Evolutionary conservation across 495 filamentous ascomycete species (phyloP).

Genomic region (Hypoxylon lienhwacheense): DNA sequence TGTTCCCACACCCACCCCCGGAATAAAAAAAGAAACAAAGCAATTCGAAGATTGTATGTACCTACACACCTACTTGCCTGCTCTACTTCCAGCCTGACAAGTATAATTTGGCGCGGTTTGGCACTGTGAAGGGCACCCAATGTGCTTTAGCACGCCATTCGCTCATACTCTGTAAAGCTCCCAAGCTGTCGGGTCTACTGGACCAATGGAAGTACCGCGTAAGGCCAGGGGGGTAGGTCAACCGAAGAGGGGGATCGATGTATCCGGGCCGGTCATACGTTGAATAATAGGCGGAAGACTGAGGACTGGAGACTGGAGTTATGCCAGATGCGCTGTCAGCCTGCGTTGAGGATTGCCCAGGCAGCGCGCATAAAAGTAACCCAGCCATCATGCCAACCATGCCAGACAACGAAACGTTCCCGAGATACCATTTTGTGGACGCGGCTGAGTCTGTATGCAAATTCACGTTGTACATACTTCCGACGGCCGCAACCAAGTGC

Average conservation of each 20-base stretch:
- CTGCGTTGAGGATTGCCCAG: constrained; percentile 9
- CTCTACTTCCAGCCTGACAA: constrained; percentile 1
- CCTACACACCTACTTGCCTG: not conserved
- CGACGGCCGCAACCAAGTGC: constrained; percentile 4
- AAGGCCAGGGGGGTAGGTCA: constrained; percentile 16
- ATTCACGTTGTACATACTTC: not conserved
- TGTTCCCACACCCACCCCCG: not conserved
- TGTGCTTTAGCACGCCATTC: constrained; percentile 22
- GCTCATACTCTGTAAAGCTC: constrained; percentile 10
- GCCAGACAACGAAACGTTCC: constrained; percentile 4
- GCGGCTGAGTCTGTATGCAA: constrained; percentile 9
- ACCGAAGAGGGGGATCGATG: constrained; percentile 23
- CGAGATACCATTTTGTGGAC: constrained; percentile 4
- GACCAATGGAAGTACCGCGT: constrained; percentile 14
- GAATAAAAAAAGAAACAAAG: constrained; percentile 1
- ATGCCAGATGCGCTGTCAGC: constrained; percentile 27
- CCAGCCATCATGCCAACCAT: constrained; percentile 17
- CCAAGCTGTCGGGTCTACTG: constrained; percentile 21
- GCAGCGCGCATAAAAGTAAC: constrained; percentile 2
- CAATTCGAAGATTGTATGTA: constrained; percentile 5
- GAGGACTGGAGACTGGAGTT: constrained; percentile 1
- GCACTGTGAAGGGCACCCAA: constrained; percentile 21
- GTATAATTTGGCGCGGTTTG: constrained; percentile 6
- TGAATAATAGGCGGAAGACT: too few species aligned
- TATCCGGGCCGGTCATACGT: constrained; percentile 27